Percentiles rank a stretch among this genome's conserved stretches.
phyloP scores from a whole-genome alignment of 768 basidiomycete species.

The Fomitopsis serialis region DNA sequence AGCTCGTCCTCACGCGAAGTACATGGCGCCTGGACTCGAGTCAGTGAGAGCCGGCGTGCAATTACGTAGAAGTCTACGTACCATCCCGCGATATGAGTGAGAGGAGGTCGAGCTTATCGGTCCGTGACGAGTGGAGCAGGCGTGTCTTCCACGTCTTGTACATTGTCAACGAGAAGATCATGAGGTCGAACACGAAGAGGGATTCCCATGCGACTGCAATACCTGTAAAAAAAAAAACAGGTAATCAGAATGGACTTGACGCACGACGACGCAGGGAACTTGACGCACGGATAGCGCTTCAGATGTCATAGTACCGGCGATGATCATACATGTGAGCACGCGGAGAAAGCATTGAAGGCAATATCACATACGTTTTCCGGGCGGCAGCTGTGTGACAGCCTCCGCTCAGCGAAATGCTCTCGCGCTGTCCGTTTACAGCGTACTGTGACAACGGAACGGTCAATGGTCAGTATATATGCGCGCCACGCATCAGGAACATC shows the following conservation, averaged over 20 bases:
- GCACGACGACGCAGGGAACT: not conserved
- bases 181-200: conserved; percentile 41
- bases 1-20: conserved; percentile 41
- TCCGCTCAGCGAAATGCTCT: conserved; percentile 6
- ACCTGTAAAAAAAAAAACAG: conserved; percentile 20
- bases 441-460: conserved; percentile 28
- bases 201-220: conserved; percentile 42
- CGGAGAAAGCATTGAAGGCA: not conserved
- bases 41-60: not conserved
- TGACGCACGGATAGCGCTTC: conserved; percentile 20
- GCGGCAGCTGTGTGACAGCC: conserved; percentile 18
- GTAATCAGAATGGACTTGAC: too few species aligned
- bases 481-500: not conserved
- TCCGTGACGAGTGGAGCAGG: conserved; percentile 17
- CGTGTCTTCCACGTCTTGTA: conserved; percentile 35
- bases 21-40: conserved; percentile 39
- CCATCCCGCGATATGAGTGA: conserved; percentile 45
- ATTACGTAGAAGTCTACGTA: conserved; percentile 18
- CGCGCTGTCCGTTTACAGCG: conserved; percentile 34
- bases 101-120: conserved; percentile 25
- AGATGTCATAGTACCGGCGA: not conserved
- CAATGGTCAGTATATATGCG: not conserved
- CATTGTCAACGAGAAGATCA: conserved; percentile 44
- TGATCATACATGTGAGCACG: not conserved
- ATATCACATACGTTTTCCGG: conserved; percentile 16